Evolutionary conservation across 805 yeast genomes (phyloP).

Genomic region (Diddensiella caesifluorescens): DNA sequence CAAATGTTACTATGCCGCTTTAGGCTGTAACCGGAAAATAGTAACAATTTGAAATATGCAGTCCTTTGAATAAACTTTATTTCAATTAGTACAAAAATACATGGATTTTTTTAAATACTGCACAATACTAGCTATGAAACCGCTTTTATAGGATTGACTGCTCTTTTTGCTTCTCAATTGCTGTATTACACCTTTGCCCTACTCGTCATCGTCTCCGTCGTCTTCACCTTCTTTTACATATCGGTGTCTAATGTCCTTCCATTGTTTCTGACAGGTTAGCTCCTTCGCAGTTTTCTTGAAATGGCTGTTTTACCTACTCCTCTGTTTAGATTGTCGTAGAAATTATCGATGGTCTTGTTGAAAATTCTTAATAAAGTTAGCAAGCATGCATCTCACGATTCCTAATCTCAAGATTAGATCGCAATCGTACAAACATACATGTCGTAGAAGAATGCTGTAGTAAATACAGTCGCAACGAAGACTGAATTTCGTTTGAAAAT

Average conservation of each 20-base stretch:
- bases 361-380: constrained; percentile 27
- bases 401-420: neutral
- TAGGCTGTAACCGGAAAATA: too few species aligned
- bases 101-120: too few species aligned
- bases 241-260: constrained; percentile 28
- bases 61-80: too few species aligned
- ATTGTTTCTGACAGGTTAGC: constrained; percentile 23
- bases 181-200: too few species aligned
- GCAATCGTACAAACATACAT: constrained; percentile 22
- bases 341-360: constrained; percentile 32
- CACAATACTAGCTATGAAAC: too few species aligned
- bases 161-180: too few species aligned
- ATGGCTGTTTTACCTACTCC: constrained; percentile 27
- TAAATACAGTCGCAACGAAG: constrained; percentile 76
- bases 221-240: constrained; percentile 22
- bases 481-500: constrained; percentile 87
- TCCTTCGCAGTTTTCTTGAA: neutral
- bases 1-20: too few species aligned
- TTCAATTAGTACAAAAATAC: too few species aligned
- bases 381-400: neutral
- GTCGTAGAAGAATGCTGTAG: constrained; percentile 74
- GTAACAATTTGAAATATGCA: too few species aligned
- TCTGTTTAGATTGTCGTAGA: constrained; percentile 34
- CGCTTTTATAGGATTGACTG: too few species aligned
- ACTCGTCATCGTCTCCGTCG: too few species aligned